Evolutionary conservation across 306 rosid species (phyloP), one percentile per base, ranked within the genome.

Genomic region (Hippophae tibetana): DNA sequence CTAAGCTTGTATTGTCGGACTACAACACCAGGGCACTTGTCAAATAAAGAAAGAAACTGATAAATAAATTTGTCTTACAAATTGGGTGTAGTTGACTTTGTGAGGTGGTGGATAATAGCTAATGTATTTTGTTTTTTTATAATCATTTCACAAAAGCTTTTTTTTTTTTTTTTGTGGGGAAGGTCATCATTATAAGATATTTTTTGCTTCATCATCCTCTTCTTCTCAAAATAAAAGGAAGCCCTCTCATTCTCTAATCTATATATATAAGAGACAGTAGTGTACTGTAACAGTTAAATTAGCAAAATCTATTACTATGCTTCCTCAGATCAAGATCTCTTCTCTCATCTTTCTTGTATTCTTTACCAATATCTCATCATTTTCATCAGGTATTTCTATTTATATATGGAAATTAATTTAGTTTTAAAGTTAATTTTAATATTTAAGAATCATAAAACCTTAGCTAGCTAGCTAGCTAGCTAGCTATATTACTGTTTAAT

Each of bases 321-420:
- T 70, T 69, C 68, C 76, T 66, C 66, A 61, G 65, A 54, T 71
- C 70, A 75, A 75, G 60, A 50, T 57, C 56, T 73, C 54, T 64
- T 47, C 56, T 46, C 42, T 69, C 76, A 47, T 63, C 61, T 65
- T 48, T 26, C 64, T 80, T 62, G 43, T 75, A 9, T 64, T 67
- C 63, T 50, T 60, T 8, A n/a, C 13, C 53, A 52, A 26, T 26
- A 40, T 67, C 11, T 9, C 31, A 54, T 69, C 71, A 14, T 47
- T 67, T 9, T 9, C 31, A 54, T 69, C 71, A 26, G 84, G 84
- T 79, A 68, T 2, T 31, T 31, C 3, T 31, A 31, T 31, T 18
- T 31, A 31, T 31, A 31, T 31, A 31, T 31, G 38, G 5, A 31
- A 31, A 2, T 31, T 31, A 31, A 31, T 31, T 31, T 31, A 31